Base-by-base conservation (phyloP, 768 basidiomycete genomes). In the Gelatoporia subvermispora region DNA sequence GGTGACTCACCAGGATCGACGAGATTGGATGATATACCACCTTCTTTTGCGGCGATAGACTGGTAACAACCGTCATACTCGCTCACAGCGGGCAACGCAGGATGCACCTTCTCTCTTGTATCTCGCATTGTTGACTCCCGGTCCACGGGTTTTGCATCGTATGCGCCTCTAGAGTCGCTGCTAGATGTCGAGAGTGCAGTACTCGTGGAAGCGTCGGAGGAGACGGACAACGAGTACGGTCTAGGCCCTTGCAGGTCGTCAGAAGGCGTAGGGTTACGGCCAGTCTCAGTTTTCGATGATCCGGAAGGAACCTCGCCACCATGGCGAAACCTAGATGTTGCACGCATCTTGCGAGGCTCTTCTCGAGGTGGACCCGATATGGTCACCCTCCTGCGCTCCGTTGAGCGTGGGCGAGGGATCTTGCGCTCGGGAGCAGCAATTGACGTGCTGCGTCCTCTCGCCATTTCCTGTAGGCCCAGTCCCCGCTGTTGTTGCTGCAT, bases 211-310 rank as follows among this genome's bases (percentile, higher is more conserved):
- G 35, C 41, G 9, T 47, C 35, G 9, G 50, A 51, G 5, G 45
- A 51, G 2, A 43, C 45, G 13, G 50, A 51, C 24, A 45, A 47
- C 36, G 50, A 51, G n/a, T 47, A 46, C 34, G 50, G 41, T n/a
- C 50, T 39, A n/a, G 10, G 4, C 43, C 25, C 43, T 28, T 22
- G 43, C 18, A 37, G 34, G 9, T 39, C 4, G 35, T 13, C 13
- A 18, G 40, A 28, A 15, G 43, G 28, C n/a, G 37, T 38, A 8
- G 43, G 42, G 43, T 44, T 13, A 31, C 28, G 28, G 44, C 49
- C 43, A 43, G n/a, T 35, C 40, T 43, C 40, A 43, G 20, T 23
- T n/a, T 10, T 37, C 36, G 25, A 28, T 28, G 20, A 41, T 9
- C 35, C 31, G 43, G 17, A 7, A 15, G 18, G 20, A 10, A 20